Evolutionary conservation across 83 land plant genomes (phyloP), one percentile per base, ranked within the genome.

Genomic region (Thuja plicata): DNA sequence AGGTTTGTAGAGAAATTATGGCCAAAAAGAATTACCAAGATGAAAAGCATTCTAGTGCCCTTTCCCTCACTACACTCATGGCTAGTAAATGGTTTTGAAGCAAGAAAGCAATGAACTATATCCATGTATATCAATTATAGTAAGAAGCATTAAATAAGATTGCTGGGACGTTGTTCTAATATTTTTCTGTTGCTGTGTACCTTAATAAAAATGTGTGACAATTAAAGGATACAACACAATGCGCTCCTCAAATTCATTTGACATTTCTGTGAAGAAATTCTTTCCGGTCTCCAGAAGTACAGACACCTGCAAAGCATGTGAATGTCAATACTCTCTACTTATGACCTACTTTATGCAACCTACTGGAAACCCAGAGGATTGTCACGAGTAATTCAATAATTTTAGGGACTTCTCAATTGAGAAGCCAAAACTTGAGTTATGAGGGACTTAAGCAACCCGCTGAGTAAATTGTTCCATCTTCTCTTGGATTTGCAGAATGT

Each of bases 381-480:
- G 30, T 66, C n/a, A 27, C 7, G 4, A 24, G 1, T 24, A 66
- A 24, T 0, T 66, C 71, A 66, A n/a, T 66, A 66, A 66, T 66
- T 27, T 10, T 8, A 3, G 30, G 27, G 71, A 66, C 30, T 38
- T 80, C 13, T 40, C 9, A 80, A 19, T 41, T 80, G 46, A 21
- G 48, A 80, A 80, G 41, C 83, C 83, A 41, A 80, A 80, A 24
- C 0, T 40, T 80, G 30, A 85, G 21, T 60, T 15, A 52, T 30
- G 50, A 50, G 60, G 50, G 46, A 66, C 27, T 21, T 66, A 66
- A 84, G 13, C 62, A 52, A 86, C 87, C 87, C 54, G 40, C n/a
- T 86, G 87, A 86, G 87, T 86, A 57, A 86, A 86, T 2, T 32
- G 70, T 52, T 86, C 87, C 87, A 86, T 86, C 27, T 86, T 86